Evolutionary conservation across 1,284 basidiomycete species (phyloP).

Genomic region (Inonotus hispidus): DNA sequence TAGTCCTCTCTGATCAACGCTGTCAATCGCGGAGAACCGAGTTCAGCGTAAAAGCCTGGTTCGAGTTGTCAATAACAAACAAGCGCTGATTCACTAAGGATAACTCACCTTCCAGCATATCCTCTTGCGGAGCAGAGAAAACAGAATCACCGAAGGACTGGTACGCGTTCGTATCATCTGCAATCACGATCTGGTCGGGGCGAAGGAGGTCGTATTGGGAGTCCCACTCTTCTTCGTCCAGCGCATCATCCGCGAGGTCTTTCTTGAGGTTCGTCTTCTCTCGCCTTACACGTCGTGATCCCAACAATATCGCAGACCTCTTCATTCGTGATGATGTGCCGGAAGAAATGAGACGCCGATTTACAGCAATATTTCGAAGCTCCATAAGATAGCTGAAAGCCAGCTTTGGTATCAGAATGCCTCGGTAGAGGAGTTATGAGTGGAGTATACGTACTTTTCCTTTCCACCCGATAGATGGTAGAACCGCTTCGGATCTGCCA

Average conservation of each 20-base stretch:
- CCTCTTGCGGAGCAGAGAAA: constrained; percentile 88
- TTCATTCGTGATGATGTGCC: constrained; percentile 63
- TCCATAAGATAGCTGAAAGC: constrained; percentile 69
- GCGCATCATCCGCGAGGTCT: constrained; percentile 31
- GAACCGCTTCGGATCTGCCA: constrained; percentile 64
- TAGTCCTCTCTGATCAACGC: constrained; percentile 74
- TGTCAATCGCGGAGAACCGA: constrained; percentile 71
- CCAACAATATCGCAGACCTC: constrained; percentile 67
- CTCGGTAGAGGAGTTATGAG: constrained; percentile 1
- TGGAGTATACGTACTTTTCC: constrained; percentile 43
- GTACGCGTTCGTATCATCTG: constrained; percentile 75
- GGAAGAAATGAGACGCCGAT: constrained; percentile 54
- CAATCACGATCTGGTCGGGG: constrained; percentile 63
- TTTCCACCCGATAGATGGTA: constrained; percentile 62
- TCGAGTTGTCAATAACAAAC: constrained; percentile 1
- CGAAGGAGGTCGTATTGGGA: constrained; percentile 57
- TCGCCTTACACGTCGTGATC: constrained; percentile 50
- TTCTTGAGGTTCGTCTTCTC: constrained; percentile 29
- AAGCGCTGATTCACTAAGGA: background rate
- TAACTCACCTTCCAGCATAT: constrained; percentile 67
- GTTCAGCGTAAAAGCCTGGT: constrained; percentile 56
- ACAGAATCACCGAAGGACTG: constrained; percentile 74
- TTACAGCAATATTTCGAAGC: constrained; percentile 80
- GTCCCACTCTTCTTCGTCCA: constrained; percentile 68
- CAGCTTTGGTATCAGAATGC: background rate